A percentile compares a stretch with the other conserved stretches of the same genome.
phyloP scores from a whole-genome alignment of 2,329 filamentous ascomycete species.

The Bimuria novae-zelandiae region DNA sequence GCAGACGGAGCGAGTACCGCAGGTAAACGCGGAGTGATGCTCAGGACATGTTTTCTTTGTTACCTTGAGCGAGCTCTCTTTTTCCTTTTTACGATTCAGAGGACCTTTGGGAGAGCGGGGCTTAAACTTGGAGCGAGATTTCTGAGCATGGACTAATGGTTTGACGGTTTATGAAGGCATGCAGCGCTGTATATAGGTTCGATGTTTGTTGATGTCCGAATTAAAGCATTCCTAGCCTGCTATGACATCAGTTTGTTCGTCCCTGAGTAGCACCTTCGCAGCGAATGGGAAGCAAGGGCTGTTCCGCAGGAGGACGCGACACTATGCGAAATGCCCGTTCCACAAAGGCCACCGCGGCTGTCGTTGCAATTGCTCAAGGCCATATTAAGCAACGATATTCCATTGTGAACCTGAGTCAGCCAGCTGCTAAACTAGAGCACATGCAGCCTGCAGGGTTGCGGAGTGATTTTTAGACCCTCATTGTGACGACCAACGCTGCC shows the following conservation, averaged over 20 bases:
- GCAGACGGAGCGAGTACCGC: slow-evolving; percentile 27
- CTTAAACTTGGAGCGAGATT: not conserved
- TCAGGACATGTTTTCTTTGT: not conserved
- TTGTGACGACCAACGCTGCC: slow-evolving; percentile 1
- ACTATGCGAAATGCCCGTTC: not conserved
- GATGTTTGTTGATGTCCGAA: not conserved
- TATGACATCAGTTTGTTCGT: slow-evolving; percentile 8
- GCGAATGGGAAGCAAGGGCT: slow-evolving; percentile 12
- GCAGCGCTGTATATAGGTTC: not conserved
- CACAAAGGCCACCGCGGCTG: not conserved
- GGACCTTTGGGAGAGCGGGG: not conserved
- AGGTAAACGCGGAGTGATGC: slow-evolving; percentile 10
- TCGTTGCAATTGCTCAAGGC: not conserved
- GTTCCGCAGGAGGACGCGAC: not conserved
- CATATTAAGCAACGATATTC: not conserved
- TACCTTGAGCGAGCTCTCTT: not conserved
- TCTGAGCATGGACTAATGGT: not conserved
- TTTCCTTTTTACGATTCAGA: not conserved
- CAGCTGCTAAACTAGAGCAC: not conserved
- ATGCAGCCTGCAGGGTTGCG: not conserved
- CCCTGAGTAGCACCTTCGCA: not conserved
- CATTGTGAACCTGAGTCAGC: not conserved
- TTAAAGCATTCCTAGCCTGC: not conserved
- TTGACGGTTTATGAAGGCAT: slow-evolving; percentile 2
- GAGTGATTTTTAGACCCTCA: not conserved